Conservation (phyloP, 2,329 filamentous ascomycete species). For the Hypoxylon sp. region DNA sequence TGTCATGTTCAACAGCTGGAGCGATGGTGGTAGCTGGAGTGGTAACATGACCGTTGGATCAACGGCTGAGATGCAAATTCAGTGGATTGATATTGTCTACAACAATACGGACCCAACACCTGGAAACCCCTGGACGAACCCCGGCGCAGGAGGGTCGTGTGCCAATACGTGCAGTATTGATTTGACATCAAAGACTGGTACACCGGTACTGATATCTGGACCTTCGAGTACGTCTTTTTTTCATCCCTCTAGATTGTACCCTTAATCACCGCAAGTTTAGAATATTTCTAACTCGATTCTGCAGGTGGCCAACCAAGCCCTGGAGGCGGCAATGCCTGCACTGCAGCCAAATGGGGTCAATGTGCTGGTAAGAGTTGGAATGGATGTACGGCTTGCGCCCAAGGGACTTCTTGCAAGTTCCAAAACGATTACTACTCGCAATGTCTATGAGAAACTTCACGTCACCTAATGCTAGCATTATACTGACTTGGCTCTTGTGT, state of each 20-base stretch:
- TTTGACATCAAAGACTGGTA: slow-evolving; percentile 48
- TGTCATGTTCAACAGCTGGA: slow-evolving; percentile 62
- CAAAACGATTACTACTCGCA: slow-evolving; percentile 46
- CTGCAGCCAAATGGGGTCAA: slow-evolving; percentile 43
- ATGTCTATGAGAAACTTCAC: slow-evolving; percentile 34
- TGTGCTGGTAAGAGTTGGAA: slow-evolving; percentile 44
- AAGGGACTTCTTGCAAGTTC: slow-evolving; percentile 41
- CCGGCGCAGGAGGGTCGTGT: slow-evolving; percentile 38
- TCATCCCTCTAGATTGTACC: too few species aligned
- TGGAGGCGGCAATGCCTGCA: slow-evolving; percentile 31
- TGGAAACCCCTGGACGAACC: slow-evolving; percentile 28
- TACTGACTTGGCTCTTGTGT: too few species aligned
- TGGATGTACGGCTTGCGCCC: slow-evolving; percentile 39
- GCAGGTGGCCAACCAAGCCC: slow-evolving; percentile 20
- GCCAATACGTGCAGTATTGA: slow-evolving; percentile 52
- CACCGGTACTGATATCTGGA: slow-evolving; percentile 47
- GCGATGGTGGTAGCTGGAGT: slow-evolving; percentile 60
- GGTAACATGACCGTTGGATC: slow-evolving; percentile 52
- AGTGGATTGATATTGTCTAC: slow-evolving; percentile 62
- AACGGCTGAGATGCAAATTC: slow-evolving; percentile 57
- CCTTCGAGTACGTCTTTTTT: slow-evolving; percentile 18
- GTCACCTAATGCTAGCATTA: slow-evolving; percentile 6
- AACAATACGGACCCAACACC: slow-evolving; percentile 47
- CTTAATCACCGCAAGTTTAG: too few species aligned
- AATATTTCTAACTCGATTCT: too few species aligned